Percentiles rank a stretch among this genome's conserved stretches.
Conservation (phyloP, 2,329 filamentous ascomycete genomes). For the Cercospora brassicicola region DNA sequence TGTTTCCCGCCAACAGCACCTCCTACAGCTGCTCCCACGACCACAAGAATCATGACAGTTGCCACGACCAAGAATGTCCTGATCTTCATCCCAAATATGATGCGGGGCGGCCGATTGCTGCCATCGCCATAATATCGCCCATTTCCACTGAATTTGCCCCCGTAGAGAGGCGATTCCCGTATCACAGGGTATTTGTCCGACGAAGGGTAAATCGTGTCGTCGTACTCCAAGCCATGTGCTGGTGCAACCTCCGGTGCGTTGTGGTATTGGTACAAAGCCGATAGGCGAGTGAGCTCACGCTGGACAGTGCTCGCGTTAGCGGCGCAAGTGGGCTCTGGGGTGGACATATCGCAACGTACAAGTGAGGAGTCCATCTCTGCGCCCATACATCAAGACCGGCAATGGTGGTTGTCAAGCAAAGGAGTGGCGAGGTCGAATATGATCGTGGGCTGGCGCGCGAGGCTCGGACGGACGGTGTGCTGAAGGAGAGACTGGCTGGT, state of each 20-base stretch:
- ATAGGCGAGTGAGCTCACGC: conserved; percentile 35
- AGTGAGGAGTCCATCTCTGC: conserved; percentile 26
- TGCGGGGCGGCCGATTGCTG: conserved; percentile 39
- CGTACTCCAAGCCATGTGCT: conserved; percentile 43
- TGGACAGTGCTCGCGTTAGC: conserved; percentile 21
- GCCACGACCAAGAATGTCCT: conserved; percentile 40
- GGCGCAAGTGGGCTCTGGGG: background rate
- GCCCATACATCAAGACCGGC: conserved; percentile 13
- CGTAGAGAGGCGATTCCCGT: conserved; percentile 31
- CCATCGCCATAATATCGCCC: conserved; percentile 28
- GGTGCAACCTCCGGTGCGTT: conserved; percentile 44
- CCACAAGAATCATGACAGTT: conserved; percentile 34
- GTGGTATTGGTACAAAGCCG: conserved; percentile 43
- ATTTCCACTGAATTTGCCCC: conserved; percentile 18
- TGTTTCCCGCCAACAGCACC: conserved; percentile 39
- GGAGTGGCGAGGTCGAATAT: background rate
- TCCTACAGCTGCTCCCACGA: conserved; percentile 42
- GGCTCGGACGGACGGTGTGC: background rate
- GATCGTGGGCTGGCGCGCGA: background rate
- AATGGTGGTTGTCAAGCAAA: background rate
- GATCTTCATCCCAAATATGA: conserved; percentile 44
- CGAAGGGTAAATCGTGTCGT: conserved; percentile 39
- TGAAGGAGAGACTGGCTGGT: background rate
- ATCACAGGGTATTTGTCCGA: conserved; percentile 43
- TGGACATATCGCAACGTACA: conserved; percentile 9